Conservation (phyloP, 73 alveolate species). For the Symbiodinium natans region DNA sequence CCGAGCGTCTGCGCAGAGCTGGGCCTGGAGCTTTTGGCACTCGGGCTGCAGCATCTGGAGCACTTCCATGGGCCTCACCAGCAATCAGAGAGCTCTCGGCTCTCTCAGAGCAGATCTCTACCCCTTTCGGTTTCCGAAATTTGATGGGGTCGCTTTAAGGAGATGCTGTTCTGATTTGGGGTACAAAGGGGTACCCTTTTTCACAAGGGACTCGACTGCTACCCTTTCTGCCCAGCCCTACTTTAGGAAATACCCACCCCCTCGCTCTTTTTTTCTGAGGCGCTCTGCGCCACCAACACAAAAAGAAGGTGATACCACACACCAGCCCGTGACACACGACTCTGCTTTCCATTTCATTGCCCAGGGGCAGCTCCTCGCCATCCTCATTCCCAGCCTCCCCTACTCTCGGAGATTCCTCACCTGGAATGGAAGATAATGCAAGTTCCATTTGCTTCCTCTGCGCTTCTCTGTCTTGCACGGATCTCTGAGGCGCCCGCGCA, state of each 20-base stretch:
- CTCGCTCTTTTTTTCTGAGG: background rate
- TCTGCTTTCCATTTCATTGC: no score
- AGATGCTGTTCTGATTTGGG: background rate
- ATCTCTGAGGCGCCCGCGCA: background rate
- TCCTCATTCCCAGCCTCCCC: background rate
- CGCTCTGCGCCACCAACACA: no score
- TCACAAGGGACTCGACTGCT: background rate
- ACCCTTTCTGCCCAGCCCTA: background rate
- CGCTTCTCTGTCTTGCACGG: no score
- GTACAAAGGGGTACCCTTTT: background rate
- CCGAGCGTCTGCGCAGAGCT: constrained; percentile 24
- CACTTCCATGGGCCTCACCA: constrained; percentile 56
- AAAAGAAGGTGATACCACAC: no score
- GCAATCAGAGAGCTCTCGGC: background rate
- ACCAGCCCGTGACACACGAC: no score
- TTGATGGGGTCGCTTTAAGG: background rate
- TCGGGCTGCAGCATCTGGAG: constrained; percentile 5
- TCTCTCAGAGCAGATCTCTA: no score
- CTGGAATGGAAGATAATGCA: background rate
- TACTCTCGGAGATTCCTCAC: background rate
- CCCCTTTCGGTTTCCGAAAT: no score
- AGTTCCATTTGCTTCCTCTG: background rate
- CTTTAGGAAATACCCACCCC: background rate
- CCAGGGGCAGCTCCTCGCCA: background rate
- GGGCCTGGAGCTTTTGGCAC: constrained; percentile 55